Base-by-base conservation (phyloP, 1,284 basidiomycete species). In the Cryptococcus sp. region DNA sequence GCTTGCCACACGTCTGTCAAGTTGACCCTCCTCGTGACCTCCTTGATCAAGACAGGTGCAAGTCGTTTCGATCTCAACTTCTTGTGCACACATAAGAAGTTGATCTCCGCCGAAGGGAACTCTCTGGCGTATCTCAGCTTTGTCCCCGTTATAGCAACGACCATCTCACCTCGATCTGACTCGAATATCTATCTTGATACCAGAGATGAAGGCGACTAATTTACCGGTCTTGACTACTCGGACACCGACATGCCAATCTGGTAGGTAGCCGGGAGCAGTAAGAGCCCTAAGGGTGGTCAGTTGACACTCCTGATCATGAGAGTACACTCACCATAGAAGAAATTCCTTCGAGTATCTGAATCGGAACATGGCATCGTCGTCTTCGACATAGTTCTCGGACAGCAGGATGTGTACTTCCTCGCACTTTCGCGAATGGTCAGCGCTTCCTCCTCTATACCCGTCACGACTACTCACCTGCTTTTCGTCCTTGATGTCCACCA, bases 1-100 rank as follows among this genome's bases (percentile, higher is more conserved):
- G 96, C 96, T 77, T 99, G 96, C 80, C 97, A 98, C 50, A 96
- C 82, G 49, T 92, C 89, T 59, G 85, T 83, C 15, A 98, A 80
- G 74, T 98, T 86, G 60, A 90, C 90, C 68, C 90, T 89, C 14
- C 96, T 84, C 0, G 96, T 99, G 33, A 98, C 89, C 76, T 99
- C 96, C 76, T 98, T 97, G 79, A 99, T 99, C 50, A 99, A 82
- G 32, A 98, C 90, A 0, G 96, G 96, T 0, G 96, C 88, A 15
- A 99, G 82, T 37, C 96, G 88, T 75, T 98, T 98, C 4, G 91
- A 90, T 11, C 96, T 87, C 48, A 98, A 80, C 76, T 97, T 97
- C 80, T 99, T 99, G 83, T 98, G 95, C 3, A 98, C 87, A 68
- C 93, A 97, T 50, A 99, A 85, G 77, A 94, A 98, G 78, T 99